Evolutionary conservation across 208 protist genomes (phyloP), one percentile per base, ranked within the genome.

Genomic region (Acanthamoeba lugdunensis): DNA sequence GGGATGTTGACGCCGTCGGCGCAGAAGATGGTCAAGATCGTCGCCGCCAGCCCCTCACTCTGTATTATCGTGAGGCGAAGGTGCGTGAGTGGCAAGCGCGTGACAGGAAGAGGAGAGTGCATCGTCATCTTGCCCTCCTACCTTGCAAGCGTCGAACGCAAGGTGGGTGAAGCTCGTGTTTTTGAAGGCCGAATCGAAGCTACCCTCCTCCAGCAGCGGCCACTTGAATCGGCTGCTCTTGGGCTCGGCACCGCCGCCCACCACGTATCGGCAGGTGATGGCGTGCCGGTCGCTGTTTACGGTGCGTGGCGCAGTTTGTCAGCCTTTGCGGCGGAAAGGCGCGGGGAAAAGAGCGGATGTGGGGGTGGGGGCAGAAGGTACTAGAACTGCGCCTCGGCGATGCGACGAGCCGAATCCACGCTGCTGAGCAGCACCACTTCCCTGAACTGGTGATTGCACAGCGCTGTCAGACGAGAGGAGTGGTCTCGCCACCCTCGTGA

Each of bases 131-230:
- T 50, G 48, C 0, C 33, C 33, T 25, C 11, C 0, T 28, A 67
- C 82, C 54, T 89, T 30, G 82, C 82, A 89, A 23, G 50, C 82
- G 18, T 89, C 56, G 13, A 89, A 69, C 4, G 33, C 28, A 18
- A 89, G 45, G 82, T 9, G 41, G 14, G 82, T 89, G 82, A 89
- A 89, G 82, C 82, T 89, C 30, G 82, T 89, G 52, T 30, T 89
- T 54, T 89, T 89, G 52, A 89, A 89, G 11, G 54, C 50, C 28
- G 50, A 37, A 7, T 89, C 82, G 41, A 89, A 89, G 54, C 54
- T 89, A 28, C 82, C 82, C 82, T 89, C 82, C 82, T 89, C 82
- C 4, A 89, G 56, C 18, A 45, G 11, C 54, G 54, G 41, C 82
- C 82, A 89, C 14, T 25, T 50, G 33, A 82, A 82, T 79, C 71